Conservation (phyloP, 2,329 filamentous ascomycete species). For the Tolypocladium tundrense region DNA sequence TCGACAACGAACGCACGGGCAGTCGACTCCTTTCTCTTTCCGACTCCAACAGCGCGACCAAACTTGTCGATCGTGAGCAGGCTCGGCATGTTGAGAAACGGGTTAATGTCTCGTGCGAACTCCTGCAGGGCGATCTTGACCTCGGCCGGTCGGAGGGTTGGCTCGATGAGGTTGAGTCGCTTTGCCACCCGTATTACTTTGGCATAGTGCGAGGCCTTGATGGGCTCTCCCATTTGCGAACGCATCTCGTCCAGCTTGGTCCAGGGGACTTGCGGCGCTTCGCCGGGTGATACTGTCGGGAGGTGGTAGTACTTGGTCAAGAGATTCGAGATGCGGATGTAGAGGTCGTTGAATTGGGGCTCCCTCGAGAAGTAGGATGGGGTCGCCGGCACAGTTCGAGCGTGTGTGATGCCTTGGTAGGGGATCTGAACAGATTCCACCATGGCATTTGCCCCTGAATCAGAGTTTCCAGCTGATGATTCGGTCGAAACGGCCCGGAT, state of each 20-base stretch:
- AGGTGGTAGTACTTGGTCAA: conserved; percentile 62
- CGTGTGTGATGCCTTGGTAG: conserved; percentile 31
- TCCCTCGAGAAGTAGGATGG: conserved; percentile 92
- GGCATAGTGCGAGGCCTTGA: conserved; percentile 70
- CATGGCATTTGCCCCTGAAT: conserved; percentile 6
- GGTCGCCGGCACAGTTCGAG: conserved; percentile 72
- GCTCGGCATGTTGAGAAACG: conserved; percentile 52
- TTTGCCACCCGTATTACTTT: conserved; percentile 67
- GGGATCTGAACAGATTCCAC: conserved; percentile 16
- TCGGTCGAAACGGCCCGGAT: conserved; percentile 14
- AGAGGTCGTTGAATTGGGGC: conserved; percentile 76
- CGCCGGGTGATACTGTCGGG: conserved; percentile 53
- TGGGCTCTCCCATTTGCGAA: conserved; percentile 56
- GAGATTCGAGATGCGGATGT: conserved; percentile 63
- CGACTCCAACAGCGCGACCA: conserved; percentile 70
- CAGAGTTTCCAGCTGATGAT: conserved; percentile 5
- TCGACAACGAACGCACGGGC: conserved; percentile 85
- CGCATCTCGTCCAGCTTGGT: conserved; percentile 69
- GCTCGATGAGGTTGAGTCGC: conserved; percentile 76
- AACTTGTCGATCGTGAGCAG: conserved; percentile 61
- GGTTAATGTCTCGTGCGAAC: conserved; percentile 69
- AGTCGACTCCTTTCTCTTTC: conserved; percentile 76
- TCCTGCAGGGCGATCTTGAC: conserved; percentile 53
- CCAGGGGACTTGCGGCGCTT: conserved; percentile 71
- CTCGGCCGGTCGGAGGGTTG: conserved; percentile 60